phyloP scores from a whole-genome alignment of 1,139 yeast species.

The Nematodospora anomalae region DNA sequence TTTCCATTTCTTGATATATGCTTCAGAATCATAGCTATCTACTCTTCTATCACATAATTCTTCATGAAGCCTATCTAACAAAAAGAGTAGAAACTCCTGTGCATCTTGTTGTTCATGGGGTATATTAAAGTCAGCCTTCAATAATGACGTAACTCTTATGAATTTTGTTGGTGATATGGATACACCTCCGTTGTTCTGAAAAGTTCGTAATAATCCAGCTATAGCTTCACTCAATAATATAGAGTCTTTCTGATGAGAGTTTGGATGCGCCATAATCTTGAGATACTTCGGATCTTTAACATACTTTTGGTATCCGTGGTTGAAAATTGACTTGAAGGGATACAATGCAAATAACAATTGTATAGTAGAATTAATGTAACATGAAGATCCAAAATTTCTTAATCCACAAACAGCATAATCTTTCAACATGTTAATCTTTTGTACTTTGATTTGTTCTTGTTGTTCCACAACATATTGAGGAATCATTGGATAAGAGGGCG shows the following conservation, averaged over 20 bases:
- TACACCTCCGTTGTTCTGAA: slow-evolving; percentile 56
- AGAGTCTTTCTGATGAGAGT: slow-evolving; percentile 28
- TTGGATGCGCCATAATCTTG: slow-evolving; percentile 19
- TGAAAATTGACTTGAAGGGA: slow-evolving; percentile 43
- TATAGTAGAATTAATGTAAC: slow-evolving; percentile 69
- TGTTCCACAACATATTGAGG: slow-evolving; percentile 20
- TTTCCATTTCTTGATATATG: slow-evolving; percentile 33
- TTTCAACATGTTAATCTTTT: slow-evolving; percentile 33
- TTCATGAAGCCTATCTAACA: slow-evolving; percentile 68
- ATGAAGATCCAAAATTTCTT: slow-evolving; percentile 67
- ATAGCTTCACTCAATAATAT: slow-evolving; percentile 50
- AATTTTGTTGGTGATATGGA: slow-evolving; percentile 67
- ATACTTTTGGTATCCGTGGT: slow-evolving; percentile 42
- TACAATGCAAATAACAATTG: slow-evolving; percentile 63
- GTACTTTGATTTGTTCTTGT: slow-evolving; percentile 21
- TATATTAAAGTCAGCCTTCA: slow-evolving; percentile 65
- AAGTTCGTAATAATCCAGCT: slow-evolving; percentile 42
- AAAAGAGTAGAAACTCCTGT: slow-evolving; percentile 67
- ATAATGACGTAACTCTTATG: slow-evolving; percentile 49
- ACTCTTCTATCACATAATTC: slow-evolving; percentile 44
- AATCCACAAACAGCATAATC: slow-evolving; percentile 62
- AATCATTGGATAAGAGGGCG: slow-evolving; percentile 9
- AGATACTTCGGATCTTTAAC: slow-evolving; percentile 34
- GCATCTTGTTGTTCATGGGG: slow-evolving; percentile 80
- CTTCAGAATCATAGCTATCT: slow-evolving; percentile 20